Evolutionary conservation across 345 rosid species (phyloP), one percentile per base, ranked within the genome.

Genomic region (Barbarea vulgaris): DNA sequence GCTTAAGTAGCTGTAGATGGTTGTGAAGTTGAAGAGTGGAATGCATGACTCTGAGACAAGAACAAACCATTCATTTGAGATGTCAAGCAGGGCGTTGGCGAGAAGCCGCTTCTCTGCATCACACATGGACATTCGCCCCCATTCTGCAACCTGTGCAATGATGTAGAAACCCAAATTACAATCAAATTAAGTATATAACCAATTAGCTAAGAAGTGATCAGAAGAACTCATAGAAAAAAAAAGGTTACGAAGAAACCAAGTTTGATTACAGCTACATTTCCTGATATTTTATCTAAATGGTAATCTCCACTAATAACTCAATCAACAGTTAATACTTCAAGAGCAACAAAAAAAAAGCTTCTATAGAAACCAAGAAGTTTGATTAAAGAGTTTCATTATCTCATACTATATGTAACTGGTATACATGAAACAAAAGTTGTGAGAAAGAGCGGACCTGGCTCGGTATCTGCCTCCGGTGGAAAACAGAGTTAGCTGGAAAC

Each of bases 71-170:
- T 96, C 98, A 39, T 96, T 93, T 14, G 90, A 88, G 69, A 93
- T 76, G 75, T 96, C 99, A 1, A 93, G 97, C 75, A 96, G 77
- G 0, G 99, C 98, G 9, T 91, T 96, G 25, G 99, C 97, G 1
- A 96, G 81, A 46, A 96, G 98, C 75, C 99, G 85, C 77, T 81
- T 86, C 77, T 96, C 97, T 4, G 97, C 98, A 76, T 96, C 98
- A 14, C 98, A 93, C 89, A 96, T 91, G 61, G 91, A 86, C 99
- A 96, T 96, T 84, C 77, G 88, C 60, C 99, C 99, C 99, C 99
- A 96, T 75, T 93, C 93, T 48, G 97, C 79, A 22, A 85, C 83
- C 98, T 95, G 87, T 62, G 34, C 25, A 39, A 34, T 56, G 37
- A 34, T 19, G 41, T 72, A 82, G 11, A 57, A 41, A 53, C 24